Evolutionary conservation across 306 rosid species (phyloP), one percentile per base, ranked within the genome.

Genomic region (Chamaecrista fasciculata): DNA sequence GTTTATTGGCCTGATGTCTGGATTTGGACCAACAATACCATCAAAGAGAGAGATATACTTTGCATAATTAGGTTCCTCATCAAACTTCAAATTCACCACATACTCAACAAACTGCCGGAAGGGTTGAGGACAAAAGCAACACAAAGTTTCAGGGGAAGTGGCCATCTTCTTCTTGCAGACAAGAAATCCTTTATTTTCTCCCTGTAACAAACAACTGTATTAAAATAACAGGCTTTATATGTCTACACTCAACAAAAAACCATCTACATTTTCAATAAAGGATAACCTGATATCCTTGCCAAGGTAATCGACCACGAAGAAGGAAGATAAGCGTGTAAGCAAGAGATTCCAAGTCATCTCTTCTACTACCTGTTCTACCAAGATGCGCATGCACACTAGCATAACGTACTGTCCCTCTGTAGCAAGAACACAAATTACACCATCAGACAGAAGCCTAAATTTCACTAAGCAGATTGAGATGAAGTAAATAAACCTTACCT

Each of bases 331-430:
- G 86, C 0, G 91, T 86, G 39, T 86, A 88, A 11, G 95, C 89
- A 76, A 88, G 95, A 68, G 91, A 91, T 69, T 91, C 92, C 43
- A 91, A 77, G 75, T 91, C 96, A 83, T 91, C 97, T 83, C 96
- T 84, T 74, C 97, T 82, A 76, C 96, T 86, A 71, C 92, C 86
- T 58, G 86, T 91, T 80, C 97, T 91, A 48, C 97, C 96, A 61
- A 91, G 80, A 86, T 88, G 95, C 15, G 95, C 89, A 76, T 88
- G 95, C 66, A 80, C 95, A 16, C 95, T 88, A 60, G 91, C 95
- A 51, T 88, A 88, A 23, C 95, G 87, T 15, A 84, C 87, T 8
- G 95, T 88, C 56, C 95, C 97, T 81, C 97, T 91, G 81, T 21
- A 29, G 39, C 18, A 79, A 42, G 28, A 73, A 50, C 55, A 82